Base-by-base conservation (phyloP, 2,329 filamentous ascomycete species). In the Didymella sp. region DNA sequence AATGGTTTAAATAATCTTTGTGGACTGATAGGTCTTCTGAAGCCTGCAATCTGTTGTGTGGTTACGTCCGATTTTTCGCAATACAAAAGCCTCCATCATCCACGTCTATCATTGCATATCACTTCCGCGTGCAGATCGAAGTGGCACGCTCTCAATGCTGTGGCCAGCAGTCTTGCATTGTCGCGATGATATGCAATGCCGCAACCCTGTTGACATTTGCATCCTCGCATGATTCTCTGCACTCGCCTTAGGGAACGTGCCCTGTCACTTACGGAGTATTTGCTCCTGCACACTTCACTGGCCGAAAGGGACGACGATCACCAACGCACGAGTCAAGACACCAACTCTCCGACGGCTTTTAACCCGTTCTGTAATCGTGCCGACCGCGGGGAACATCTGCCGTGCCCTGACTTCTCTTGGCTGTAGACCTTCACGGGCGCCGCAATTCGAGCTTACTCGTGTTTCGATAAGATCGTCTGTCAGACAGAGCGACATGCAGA, bases 311-410 rank as follows among this genome's bases (percentile, higher is more conserved):
- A 37, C 6, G 19, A 31, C 31, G 47, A 47, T 52, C 48, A 25
- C 24, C 11, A n/a, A 25, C 17, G 43, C 48, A 48, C 49, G 54
- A 52, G 43, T 57, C 54, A 45, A 38, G 24, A n/a, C 27, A 19
- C 44, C 21, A 24, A 43, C 8, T 45, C 25, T 22, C 21, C 7
- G 45, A 38, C 45, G 27, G 30, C 37, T 48, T 37, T n/a, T 57
- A 28, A 8, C 54, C 49, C 38, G 38, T 44, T 52, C 17, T 43
- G 49, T 57, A 25, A 44, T 42, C 19, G 24, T 37, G 17, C 54
- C 48, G 47, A n/a, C 31, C 47, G 54, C 43, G 48, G 53, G 53
- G 54, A 52, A 51, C 19, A 44, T 37, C 30, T 48, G 54, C 54
- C 54, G 54, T 48, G 22, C 24, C 37, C 37, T n/a, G 54, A 44